These are phyloP conservation scores for Chamaenerion angustifolium DNA, from an alignment of 345 rosid species.

Conservation along the genomic window DNA sequence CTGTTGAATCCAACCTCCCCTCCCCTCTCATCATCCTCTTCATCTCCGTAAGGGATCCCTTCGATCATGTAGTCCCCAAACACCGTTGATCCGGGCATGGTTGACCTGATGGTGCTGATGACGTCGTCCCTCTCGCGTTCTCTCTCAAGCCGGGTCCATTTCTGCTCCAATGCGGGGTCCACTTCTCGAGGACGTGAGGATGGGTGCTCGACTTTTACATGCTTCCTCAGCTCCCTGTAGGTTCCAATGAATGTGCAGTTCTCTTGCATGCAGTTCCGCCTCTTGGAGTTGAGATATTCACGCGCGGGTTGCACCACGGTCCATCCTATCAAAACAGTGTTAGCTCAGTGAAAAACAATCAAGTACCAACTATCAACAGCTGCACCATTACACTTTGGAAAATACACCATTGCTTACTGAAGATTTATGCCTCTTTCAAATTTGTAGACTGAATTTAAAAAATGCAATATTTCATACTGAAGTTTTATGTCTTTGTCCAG, in stretches of 20 bases:
- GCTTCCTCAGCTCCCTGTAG: constrained; percentile 85
- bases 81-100: constrained; percentile 83
- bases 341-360: no score
- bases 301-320: constrained; percentile 87
- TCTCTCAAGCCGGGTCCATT: constrained; percentile 66
- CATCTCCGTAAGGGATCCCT: constrained; percentile 27
- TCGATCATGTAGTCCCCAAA: constrained; percentile 74
- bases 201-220: constrained; percentile 72
- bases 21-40: no score
- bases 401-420: no score
- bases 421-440: no score
- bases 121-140: constrained; percentile 63
- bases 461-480: no score
- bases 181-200: constrained; percentile 64
- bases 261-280: constrained; percentile 91
- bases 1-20: no score
- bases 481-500: no score
- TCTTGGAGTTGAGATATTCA: constrained; percentile 53
- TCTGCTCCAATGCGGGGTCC: constrained; percentile 69
- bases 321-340: constrained; percentile 25
- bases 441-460: no score
- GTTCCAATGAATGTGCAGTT: constrained; percentile 58
- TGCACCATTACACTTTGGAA: no score
- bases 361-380: no score
- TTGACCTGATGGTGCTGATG: constrained; percentile 65